Evolutionary conservation across 192 early-diverging fungal species (phyloP), one percentile per base, ranked within the genome.

Genomic region (Podila epigama): DNA sequence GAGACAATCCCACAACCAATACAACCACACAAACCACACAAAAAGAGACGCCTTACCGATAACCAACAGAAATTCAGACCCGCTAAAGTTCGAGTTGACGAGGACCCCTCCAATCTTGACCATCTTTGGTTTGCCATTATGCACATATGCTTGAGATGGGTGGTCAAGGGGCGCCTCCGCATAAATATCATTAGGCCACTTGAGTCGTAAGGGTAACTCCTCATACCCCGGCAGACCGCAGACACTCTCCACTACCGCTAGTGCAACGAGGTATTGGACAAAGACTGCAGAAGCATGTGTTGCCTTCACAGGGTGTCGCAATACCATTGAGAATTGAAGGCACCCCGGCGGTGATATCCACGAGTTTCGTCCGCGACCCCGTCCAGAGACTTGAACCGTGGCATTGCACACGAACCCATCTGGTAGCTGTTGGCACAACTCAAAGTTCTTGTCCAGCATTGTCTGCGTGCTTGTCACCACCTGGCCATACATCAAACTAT

Each of bases 131-230:
- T 56, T 60, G 0, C 59, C 28, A 31, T 27, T 56, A 32, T 67
- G 79, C 8, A 72, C 58, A 44, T 72, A 71, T 31, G 81, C 79
- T 29, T 80, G 77, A 27, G 48, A 44, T 5, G 61, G 54, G 27
- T 75, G 13, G 13, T 68, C 60, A 34, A 77, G 28, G 1, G 82
- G 75, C 10, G 83, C 68, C 65, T 89, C 75, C 0, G 86, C 93
- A 79, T 99, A 99, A 16, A 99, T 86, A 68, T 99, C 97, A 63
- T 99, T 99, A 39, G 97, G 97, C 97, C 97, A 99, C 79, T 99
- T 99, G 44, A 99, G 80, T 33, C 89, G 84, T 57, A 99, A 78
- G 0, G 95, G 93, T 32, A 98, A 63, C n/a, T 90, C 73, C 63
- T 92, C 92, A 73, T 94, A 95, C 2, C 92, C 95, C 2, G 83